A percentile compares a stretch with the other conserved stretches of the same genome.
These are phyloP conservation scores for Quercus bicolor DNA, from an alignment of 306 rosid species.

Conservation along the genomic window DNA sequence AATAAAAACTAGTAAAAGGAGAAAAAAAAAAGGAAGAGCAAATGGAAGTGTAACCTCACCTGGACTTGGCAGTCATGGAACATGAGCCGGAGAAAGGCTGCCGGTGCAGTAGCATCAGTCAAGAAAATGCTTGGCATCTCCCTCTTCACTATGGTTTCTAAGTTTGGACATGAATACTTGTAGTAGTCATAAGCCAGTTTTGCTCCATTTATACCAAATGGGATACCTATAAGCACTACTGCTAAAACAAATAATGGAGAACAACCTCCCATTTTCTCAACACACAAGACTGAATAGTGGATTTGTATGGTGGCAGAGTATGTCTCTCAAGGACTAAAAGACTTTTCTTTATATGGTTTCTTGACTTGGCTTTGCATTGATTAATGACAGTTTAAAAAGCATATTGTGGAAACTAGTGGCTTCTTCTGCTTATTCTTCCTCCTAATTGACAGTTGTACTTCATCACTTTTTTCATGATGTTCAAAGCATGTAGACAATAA, in stretches of 20 bases:
- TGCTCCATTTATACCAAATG: constrained; percentile 17
- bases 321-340: not conserved
- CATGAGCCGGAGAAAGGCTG: constrained; percentile 43
- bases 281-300: not conserved
- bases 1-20: not conserved
- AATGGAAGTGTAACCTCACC: constrained; percentile 7
- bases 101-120: constrained; percentile 32
- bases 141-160: constrained; percentile 22
- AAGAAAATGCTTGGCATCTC: constrained; percentile 20
- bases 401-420: no score
- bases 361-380: not conserved
- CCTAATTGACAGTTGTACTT: no score
- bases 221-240: constrained; percentile 9
- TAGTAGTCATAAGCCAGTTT: constrained; percentile 35
- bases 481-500: not conserved
- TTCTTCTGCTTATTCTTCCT: no score
- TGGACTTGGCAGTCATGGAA: constrained; percentile 56
- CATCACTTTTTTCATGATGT: not conserved
- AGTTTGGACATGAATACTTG: constrained; percentile 36
- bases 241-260: constrained; percentile 13
- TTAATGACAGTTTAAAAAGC: not conserved
- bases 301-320: not conserved
- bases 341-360: not conserved
- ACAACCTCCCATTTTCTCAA: constrained; percentile 24
- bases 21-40: not conserved